Evolutionary conservation across 2,329 filamentous ascomycete genomes (phyloP).

Genomic region (Aspergillus tamarii): DNA sequence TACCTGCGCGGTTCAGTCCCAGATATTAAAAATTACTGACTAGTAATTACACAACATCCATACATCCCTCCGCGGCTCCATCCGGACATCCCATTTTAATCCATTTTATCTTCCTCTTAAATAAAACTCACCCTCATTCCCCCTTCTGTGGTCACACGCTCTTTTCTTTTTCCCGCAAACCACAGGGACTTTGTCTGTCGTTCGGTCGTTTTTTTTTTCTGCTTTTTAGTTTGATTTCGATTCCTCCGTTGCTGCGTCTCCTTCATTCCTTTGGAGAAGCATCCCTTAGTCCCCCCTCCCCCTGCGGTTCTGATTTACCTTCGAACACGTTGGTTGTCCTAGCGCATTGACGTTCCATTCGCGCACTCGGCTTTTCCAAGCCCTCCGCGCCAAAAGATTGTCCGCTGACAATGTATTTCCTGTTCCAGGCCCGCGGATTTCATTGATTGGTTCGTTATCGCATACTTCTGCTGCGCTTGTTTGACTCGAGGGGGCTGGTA

Average conservation of each 20-base stretch:
- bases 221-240: slow-evolving; percentile 1
- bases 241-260: slow-evolving; percentile 10
- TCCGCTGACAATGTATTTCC: slow-evolving; percentile 17
- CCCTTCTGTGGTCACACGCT: slow-evolving; percentile 13
- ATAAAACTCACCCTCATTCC: slow-evolving; percentile 3
- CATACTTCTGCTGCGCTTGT: slow-evolving; percentile 1
- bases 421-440: not conserved
- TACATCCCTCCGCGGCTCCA: not conserved
- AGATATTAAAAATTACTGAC: not conserved
- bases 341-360: slow-evolving; percentile 15
- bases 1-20: not conserved
- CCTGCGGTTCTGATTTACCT: not conserved
- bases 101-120: not conserved
- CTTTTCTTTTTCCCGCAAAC: slow-evolving; percentile 2
- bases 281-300: slow-evolving; percentile 14
- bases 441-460: not conserved
- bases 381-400: slow-evolving; percentile 13
- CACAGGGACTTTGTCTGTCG: not conserved
- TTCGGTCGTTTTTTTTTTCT: not conserved
- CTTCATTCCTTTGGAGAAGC: slow-evolving; percentile 22
- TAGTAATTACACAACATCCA: not conserved
- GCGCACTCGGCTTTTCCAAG: slow-evolving; percentile 13
- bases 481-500: not conserved
- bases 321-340: slow-evolving; percentile 16
- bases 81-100: not conserved